A percentile compares a stretch with the other conserved stretches of the same genome.
These are phyloP conservation scores for Erodium maritimum DNA, from an alignment of 345 rosid species.

Conservation along the genomic window DNA sequence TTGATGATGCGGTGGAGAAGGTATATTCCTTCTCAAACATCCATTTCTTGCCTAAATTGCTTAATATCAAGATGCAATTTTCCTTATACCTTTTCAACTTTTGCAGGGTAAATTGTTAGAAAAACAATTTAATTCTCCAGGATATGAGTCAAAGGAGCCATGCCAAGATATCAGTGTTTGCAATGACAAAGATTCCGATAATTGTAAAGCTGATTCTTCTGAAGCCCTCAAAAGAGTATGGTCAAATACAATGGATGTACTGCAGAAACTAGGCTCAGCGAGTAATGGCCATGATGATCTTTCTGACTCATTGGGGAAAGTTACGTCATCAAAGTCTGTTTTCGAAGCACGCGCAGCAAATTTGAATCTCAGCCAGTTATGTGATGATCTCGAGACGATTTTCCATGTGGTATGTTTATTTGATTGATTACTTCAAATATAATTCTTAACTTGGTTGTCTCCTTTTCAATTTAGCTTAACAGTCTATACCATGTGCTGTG, in stretches of 20 bases:
- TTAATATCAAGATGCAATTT: no score
- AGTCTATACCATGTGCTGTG: slow-evolving; percentile 16
- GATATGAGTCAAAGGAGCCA: slow-evolving; percentile 11
- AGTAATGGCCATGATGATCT: slow-evolving; percentile 15
- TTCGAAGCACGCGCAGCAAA: slow-evolving; percentile 35
- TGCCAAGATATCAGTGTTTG: slow-evolving; percentile 3
- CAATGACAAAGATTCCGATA: slow-evolving; percentile 16
- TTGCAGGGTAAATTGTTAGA: slow-evolving; percentile 56
- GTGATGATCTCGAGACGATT: slow-evolving; percentile 32
- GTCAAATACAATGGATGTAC: slow-evolving; percentile 27
- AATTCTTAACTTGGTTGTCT: neutral
- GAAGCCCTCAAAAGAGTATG: slow-evolving; percentile 26
- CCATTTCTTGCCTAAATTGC: neutral
- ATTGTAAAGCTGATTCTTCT: slow-evolving; percentile 23
- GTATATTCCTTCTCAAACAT: slow-evolving; percentile 29
- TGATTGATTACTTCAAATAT: neutral
- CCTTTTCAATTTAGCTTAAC: slow-evolving; percentile 9
- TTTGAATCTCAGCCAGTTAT: slow-evolving; percentile 36
- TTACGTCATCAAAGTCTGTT: slow-evolving; percentile 57
- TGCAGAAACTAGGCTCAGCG: slow-evolving; percentile 32
- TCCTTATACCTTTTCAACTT: neutral
- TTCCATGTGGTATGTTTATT: slow-evolving; percentile 37
- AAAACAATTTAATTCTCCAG: slow-evolving; percentile 26
- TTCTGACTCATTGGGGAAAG: slow-evolving; percentile 24
- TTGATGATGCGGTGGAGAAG: slow-evolving; percentile 40